Conservation (phyloP, 2,329 filamentous ascomycete species). For the Cadophora sp. region DNA sequence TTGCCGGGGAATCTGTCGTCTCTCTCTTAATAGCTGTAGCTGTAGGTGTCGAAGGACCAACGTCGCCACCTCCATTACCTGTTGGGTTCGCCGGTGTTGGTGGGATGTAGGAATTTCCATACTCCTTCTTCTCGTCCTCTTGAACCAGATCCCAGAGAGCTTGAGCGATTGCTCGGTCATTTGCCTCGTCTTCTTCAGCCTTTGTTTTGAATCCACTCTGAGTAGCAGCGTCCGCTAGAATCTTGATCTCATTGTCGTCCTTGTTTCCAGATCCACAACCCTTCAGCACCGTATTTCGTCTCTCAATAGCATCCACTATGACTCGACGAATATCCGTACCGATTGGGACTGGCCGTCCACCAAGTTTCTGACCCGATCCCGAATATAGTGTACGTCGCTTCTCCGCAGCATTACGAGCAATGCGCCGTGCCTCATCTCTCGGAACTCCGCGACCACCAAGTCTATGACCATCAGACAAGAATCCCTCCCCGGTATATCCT, state of each 20-base stretch:
- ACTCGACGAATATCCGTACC: conserved; percentile 74
- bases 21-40: conserved; percentile 23
- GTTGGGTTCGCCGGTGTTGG: conserved; percentile 42
- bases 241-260: conserved; percentile 69
- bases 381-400: conserved; percentile 64
- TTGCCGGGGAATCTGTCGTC: conserved; percentile 16
- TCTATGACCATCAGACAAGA: conserved; percentile 75
- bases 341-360: conserved; percentile 62
- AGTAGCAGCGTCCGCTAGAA: conserved; percentile 68
- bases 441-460: conserved; percentile 74
- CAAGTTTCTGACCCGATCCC: conserved; percentile 75
- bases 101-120: conserved; percentile 40
- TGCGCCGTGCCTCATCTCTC: conserved; percentile 73
- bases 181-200: conserved; percentile 87
- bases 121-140: conserved; percentile 61
- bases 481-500: conserved; percentile 91
- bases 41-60: conserved; percentile 24
- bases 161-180: conserved; percentile 84
- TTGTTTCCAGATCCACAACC: conserved; percentile 75
- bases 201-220: conserved; percentile 80
- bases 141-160: conserved; percentile 87
- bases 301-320: conserved; percentile 74
- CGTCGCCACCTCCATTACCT: conserved; percentile 42
- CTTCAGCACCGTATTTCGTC: conserved; percentile 68
- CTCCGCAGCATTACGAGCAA: conserved; percentile 78